Percentiles rank a stretch among this genome's conserved stretches.
Conservation (phyloP, 371 early-diverging fungal species). For the Actinomortierella ambigua region DNA sequence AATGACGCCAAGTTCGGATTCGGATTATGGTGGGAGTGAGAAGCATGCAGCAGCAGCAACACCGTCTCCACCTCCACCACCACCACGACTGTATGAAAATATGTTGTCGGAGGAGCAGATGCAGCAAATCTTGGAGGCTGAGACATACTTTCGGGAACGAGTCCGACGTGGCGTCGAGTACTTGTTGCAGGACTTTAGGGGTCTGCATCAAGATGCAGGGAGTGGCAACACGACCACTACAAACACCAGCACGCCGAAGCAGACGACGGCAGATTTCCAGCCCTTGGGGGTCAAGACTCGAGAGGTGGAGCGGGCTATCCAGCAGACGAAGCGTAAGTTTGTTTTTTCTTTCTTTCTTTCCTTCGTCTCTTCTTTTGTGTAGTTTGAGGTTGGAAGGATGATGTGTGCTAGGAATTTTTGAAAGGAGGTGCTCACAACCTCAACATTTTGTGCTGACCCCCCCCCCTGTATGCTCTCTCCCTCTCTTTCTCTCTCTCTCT, state of each 20-base stretch:
- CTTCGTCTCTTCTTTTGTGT: background rate
- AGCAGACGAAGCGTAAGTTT: conserved; percentile 30
- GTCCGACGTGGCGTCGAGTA: conserved; percentile 29
- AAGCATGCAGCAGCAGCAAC: conserved; percentile 21
- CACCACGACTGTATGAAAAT: background rate
- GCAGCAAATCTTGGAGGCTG: conserved; percentile 11
- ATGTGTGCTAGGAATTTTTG: too few species aligned
- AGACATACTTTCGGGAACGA: conserved; percentile 24
- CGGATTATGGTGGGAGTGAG: background rate
- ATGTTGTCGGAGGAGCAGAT: too few species aligned
- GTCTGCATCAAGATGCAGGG: conserved; percentile 18
- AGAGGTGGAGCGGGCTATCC: conserved; percentile 25
- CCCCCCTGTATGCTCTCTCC: too few species aligned
- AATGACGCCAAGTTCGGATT: too few species aligned
- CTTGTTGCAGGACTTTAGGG: too few species aligned
- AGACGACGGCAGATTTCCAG: conserved; percentile 1
- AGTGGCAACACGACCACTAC: background rate
- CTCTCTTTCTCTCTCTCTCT: background rate
- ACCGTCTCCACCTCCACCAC: conserved; percentile 37
- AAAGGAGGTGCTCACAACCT: too few species aligned
- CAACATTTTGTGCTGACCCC: too few species aligned
- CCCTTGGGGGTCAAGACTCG: conserved; percentile 23
- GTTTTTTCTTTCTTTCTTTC: background rate
- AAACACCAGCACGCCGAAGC: background rate
- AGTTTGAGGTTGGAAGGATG: too few species aligned